Evolutionary conservation across 2,329 filamentous ascomycete genomes (phyloP), one percentile per base, ranked within the genome.

Genomic region (Trichothecium sympodiale): DNA sequence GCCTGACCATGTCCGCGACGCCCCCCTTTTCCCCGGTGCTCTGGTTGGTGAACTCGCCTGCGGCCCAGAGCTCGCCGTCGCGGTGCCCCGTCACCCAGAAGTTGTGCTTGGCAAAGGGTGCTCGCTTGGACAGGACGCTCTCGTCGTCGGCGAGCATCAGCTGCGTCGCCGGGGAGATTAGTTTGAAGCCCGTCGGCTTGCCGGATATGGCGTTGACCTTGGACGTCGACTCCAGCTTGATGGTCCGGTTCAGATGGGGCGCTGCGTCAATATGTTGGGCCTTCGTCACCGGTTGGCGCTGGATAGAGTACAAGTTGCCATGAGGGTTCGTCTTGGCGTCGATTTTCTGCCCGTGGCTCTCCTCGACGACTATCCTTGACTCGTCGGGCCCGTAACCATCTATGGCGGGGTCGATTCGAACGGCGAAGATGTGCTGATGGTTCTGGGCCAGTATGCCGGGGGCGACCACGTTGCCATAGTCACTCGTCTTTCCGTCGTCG

Each of bases 371-470:
- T 5, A 78, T 54, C 0, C 65, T 67, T 41, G 77, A 79, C 3
- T 60, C 52, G 47, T 46, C 68, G 45, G 16, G 65, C 58, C 43
- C 41, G 40, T 46, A 60, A 17, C 43, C 52, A 42, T 80, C 76
- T 28, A 81, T 65, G 8, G 71, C 71, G 0, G 78, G 77, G 44
- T 80, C 74, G 25, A 80, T 68, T 3, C 74, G 64, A 30, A 72
- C 50, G n/a, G 61, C 65, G 49, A 80, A 80, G 36, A 80, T 63
- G 53, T 80, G 75, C 46, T 80, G 76, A 44, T 80, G 75, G 49
- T 78, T 74, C 33, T 72, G 70, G 0, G 74, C 76, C 5, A 79
- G 54, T 0, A 71, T 69, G 0, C 75, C 74, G 0, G 68, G 65
- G 2, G 62, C 61, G 3, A 80, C 73, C 5, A 76, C 61, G 35